Conservation (phyloP, 2,329 filamentous ascomycete species). For the Hymenoscyphus albidus region DNA sequence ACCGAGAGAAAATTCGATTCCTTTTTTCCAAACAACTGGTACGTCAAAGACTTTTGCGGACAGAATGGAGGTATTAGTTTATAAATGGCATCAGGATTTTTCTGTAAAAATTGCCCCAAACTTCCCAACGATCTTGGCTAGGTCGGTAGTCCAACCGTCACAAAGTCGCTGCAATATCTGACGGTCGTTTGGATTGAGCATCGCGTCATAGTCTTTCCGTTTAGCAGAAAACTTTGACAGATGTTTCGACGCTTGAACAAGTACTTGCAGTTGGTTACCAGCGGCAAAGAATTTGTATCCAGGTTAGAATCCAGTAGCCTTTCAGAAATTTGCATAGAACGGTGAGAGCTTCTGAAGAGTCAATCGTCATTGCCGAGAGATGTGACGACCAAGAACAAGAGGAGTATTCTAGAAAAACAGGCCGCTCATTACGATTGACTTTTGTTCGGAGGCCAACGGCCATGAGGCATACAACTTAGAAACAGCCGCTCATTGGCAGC, state of each 20-base stretch:
- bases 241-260: no score
- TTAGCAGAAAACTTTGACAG: no score
- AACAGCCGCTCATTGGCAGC: constrained; percentile 18
- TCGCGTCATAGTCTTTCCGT: no score
- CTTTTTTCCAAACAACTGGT: constrained; percentile 1
- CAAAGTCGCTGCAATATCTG: constrained; percentile 1
- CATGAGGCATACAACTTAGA: constrained; percentile 9
- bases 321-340: no score
- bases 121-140: constrained; percentile 12
- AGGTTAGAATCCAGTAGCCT: no score
- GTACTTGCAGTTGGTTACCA: no score
- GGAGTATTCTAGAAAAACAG: constrained; percentile 24
- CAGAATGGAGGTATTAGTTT: constrained; percentile 17
- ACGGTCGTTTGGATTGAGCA: no score
- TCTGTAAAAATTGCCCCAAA: constrained; percentile 10
- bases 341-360: no score
- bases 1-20: neutral
- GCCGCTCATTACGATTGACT: neutral
- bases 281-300: no score
- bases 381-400: constrained; percentile 28
- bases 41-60: constrained; percentile 9
- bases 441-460: neutral
- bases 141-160: constrained; percentile 25
- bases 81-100: constrained; percentile 12
- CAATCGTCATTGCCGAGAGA: constrained; percentile 10